A percentile compares a stretch with the other conserved stretches of the same genome.
phyloP scores from a whole-genome alignment of 768 basidiomycete genomes.

The Panaeolus cyanescens region DNA sequence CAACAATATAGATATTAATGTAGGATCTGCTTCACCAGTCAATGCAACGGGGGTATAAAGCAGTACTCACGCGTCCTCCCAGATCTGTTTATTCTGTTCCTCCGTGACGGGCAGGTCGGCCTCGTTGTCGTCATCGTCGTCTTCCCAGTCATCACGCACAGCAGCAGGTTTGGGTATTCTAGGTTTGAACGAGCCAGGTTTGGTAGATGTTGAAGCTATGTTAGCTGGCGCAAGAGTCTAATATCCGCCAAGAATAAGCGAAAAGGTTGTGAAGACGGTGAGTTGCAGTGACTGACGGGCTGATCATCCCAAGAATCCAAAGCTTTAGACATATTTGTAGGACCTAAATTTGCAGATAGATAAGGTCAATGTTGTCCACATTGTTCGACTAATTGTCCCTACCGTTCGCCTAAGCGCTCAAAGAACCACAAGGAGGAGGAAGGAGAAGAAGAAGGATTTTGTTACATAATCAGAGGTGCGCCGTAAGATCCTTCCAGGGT shows the following conservation, averaged over 20 bases:
- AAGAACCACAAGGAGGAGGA: constrained; percentile 5
- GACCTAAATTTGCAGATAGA: background rate
- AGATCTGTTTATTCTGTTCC: constrained; percentile 52
- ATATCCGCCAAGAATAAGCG: constrained; percentile 7
- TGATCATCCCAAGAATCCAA: constrained; percentile 21
- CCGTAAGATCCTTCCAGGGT: constrained; percentile 2
- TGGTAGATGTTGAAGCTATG: constrained; percentile 6
- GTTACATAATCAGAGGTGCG: constrained; percentile 11
- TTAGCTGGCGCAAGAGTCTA: constrained; percentile 6
- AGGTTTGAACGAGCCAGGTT: constrained; percentile 8
- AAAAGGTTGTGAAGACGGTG: background rate
- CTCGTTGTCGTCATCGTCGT: constrained; percentile 49
- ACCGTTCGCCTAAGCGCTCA: background rate
- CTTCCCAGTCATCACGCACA: constrained; percentile 60
- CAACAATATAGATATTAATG: constrained; percentile 7
- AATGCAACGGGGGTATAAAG: background rate
- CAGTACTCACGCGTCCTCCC: constrained; percentile 69
- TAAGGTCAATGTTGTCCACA: background rate
- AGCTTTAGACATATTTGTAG: constrained; percentile 15
- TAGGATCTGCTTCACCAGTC: background rate
- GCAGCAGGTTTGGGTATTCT: constrained; percentile 13
- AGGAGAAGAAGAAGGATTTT: constrained; percentile 11
- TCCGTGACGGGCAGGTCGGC: constrained; percentile 28
- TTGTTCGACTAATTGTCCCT: background rate
- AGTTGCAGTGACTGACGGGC: constrained; percentile 17